These are phyloP conservation scores for Candida ortonii DNA, from an alignment of 805 yeast genomes.

Conservation along the genomic window DNA sequence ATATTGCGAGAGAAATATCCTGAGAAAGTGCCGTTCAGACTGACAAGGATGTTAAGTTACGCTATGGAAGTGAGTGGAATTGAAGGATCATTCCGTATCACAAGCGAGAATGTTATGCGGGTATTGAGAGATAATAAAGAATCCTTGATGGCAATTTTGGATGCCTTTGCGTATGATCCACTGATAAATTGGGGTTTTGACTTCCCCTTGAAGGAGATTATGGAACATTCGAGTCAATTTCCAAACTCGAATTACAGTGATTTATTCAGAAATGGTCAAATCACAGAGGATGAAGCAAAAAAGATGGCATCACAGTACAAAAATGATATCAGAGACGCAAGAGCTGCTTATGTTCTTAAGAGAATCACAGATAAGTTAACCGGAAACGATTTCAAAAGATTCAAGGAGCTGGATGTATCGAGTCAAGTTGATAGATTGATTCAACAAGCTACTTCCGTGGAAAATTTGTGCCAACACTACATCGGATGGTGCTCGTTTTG, in stretches of 20 bases:
- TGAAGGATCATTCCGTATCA: constrained; percentile 94
- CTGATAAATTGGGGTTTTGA: constrained; percentile 98
- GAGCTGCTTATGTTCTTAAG: constrained; percentile 86
- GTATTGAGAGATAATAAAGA: constrained; percentile 91
- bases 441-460: constrained; percentile 95
- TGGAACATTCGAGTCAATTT: constrained; percentile 68
- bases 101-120: constrained; percentile 96
- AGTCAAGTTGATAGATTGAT: constrained; percentile 91
- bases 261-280: constrained; percentile 64
- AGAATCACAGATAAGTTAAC: constrained; percentile 89
- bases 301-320: constrained; percentile 68
- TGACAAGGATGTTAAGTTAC: constrained; percentile 93
- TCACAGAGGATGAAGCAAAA: constrained; percentile 74
- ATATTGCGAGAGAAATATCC: constrained; percentile 95
- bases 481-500: constrained; percentile 99
- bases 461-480: constrained; percentile 92
- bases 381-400: constrained; percentile 85
- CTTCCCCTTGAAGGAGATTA: constrained; percentile 75
- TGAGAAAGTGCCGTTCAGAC: constrained; percentile 94
- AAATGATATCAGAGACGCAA: constrained; percentile 72
- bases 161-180: constrained; percentile 98
- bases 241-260: constrained; percentile 71
- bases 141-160: constrained; percentile 94
- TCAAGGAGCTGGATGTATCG: constrained; percentile 70
- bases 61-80: constrained; percentile 99